These are phyloP conservation scores for Fusarium foetens DNA, from an alignment of 2,329 filamentous ascomycete species.

Conservation along the genomic window DNA sequence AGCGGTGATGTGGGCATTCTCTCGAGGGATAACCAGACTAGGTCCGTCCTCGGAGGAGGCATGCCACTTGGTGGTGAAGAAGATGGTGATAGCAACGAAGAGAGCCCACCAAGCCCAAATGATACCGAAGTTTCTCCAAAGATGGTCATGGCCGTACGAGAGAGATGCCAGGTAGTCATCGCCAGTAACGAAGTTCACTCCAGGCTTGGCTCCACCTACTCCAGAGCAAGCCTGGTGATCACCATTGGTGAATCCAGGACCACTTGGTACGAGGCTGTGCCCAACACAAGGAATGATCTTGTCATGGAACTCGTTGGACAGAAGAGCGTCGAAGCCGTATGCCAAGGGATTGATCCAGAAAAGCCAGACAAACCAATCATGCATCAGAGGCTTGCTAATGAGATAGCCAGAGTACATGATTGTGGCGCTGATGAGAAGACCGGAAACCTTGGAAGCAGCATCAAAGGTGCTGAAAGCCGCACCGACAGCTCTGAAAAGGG, in stretches of 20 bases:
- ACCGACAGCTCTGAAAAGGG: conserved; percentile 65
- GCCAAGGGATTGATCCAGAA: conserved; percentile 74
- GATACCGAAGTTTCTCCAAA: conserved; percentile 72
- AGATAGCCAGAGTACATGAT: conserved; percentile 73
- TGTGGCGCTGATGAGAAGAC: conserved; percentile 60
- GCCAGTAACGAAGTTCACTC: conserved; percentile 61
- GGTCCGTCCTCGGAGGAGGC: conserved; percentile 62
- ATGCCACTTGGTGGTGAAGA: conserved; percentile 67
- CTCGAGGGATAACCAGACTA: conserved; percentile 70
- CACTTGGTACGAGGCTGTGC: conserved; percentile 61
- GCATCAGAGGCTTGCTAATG: conserved; percentile 70
- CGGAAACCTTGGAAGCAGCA: conserved; percentile 66
- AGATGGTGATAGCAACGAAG: conserved; percentile 67
- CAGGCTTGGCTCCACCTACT: conserved; percentile 63
- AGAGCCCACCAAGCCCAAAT: conserved; percentile 71
- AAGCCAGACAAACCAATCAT: conserved; percentile 71
- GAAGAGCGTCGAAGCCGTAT: conserved; percentile 74
- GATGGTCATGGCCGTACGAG: conserved; percentile 60
- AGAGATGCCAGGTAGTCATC: conserved; percentile 68
- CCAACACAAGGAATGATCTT: conserved; percentile 63
- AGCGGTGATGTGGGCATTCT: conserved; percentile 57
- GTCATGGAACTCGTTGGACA: conserved; percentile 76
- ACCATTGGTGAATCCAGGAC: conserved; percentile 57
- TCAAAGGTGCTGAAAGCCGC: conserved; percentile 67
- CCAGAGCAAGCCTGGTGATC: conserved; percentile 65